A percentile compares a stretch with the other conserved stretches of the same genome.
phyloP scores from a whole-genome alignment of 441 rosid genomes.

The Populus hybrid region DNA sequence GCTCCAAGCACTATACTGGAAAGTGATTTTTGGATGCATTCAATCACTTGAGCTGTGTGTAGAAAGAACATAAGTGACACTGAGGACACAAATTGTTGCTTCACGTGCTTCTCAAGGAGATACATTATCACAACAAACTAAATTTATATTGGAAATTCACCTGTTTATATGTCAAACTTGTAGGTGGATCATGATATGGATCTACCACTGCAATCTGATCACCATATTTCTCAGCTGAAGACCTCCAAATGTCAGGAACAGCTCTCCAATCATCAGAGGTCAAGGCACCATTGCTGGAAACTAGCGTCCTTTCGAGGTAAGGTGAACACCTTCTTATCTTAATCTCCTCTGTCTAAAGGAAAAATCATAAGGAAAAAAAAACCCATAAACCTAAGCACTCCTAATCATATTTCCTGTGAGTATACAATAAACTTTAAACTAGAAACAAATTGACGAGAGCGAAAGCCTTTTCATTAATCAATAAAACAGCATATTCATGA shows the following conservation, averaged over 20 bases:
- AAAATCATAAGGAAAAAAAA: slow-evolving; percentile 2
- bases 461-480: not conserved
- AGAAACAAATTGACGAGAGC: too few relatives aligned
- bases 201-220: slow-evolving; percentile 74
- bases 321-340: slow-evolving; percentile 59
- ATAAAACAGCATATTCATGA: not conserved
- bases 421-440: not conserved
- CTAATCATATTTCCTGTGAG: not conserved
- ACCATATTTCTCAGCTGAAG: slow-evolving; percentile 75
- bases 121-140: not conserved
- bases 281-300: slow-evolving; percentile 27
- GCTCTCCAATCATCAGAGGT: slow-evolving; percentile 63
- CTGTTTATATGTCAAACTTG: slow-evolving; percentile 71
- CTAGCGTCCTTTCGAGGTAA: slow-evolving; percentile 48
- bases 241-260: slow-evolving; percentile 95
- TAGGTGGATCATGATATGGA: slow-evolving; percentile 86
- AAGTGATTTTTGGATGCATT: not conserved
- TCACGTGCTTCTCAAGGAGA: not conserved
- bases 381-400: not conserved
- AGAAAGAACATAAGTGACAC: not conserved
- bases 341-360: slow-evolving; percentile 42
- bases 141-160: slow-evolving; percentile 26
- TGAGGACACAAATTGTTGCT: not conserved
- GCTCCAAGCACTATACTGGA: not conserved
- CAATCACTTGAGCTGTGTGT: not conserved